Conservation (phyloP, 768 basidiomycete genomes). For the Suillus spraguei region DNA sequence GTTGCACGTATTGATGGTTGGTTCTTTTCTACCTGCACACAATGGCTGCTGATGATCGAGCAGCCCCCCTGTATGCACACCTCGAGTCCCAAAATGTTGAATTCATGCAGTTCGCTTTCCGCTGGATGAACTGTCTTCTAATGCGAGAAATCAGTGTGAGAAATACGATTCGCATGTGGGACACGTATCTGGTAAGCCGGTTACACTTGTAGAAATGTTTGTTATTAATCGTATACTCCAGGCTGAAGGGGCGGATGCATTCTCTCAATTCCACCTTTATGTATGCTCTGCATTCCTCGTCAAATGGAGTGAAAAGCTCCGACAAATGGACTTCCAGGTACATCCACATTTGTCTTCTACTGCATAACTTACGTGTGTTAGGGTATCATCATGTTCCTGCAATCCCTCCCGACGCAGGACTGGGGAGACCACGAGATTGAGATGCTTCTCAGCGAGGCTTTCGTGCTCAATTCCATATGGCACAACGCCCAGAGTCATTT, state of each 20-base stretch:
- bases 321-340: conserved; percentile 98
- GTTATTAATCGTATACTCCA: conserved; percentile 33
- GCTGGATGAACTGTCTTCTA: conserved; percentile 99
- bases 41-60: background rate
- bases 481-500: conserved; percentile 92
- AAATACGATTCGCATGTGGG: conserved; percentile 99
- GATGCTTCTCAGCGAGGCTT: conserved; percentile 93
- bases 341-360: conserved; percentile 21
- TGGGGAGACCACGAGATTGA: conserved; percentile 98
- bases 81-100: conserved; percentile 91
- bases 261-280: conserved; percentile 98
- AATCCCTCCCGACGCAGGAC: conserved; percentile 86
- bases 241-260: conserved; percentile 97
- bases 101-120: conserved; percentile 99
- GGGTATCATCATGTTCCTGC: conserved; percentile 99
- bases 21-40: conserved; percentile 22
- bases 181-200: conserved; percentile 88
- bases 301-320: conserved; percentile 90
- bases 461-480: conserved; percentile 91
- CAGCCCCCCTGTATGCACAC: conserved; percentile 87
- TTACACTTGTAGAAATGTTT: background rate
- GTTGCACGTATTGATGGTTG: conserved; percentile 87
- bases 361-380: conserved; percentile 33
- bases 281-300: conserved; percentile 98
- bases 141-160: conserved; percentile 98